Conservation (phyloP, 169 alveolate species). For the Plasmodium malariae region DNA sequence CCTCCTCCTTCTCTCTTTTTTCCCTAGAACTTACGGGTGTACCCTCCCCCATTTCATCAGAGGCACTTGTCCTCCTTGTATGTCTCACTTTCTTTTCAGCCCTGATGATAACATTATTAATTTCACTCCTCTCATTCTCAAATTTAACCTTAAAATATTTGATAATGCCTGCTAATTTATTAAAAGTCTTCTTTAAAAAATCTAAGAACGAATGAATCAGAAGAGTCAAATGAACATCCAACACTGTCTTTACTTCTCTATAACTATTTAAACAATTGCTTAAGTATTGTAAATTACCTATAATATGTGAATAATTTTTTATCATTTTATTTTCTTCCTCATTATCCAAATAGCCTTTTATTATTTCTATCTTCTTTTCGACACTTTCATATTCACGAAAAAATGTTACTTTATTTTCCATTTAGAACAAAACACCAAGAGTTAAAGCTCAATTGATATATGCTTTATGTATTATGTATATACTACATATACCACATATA, state of each 20-base stretch:
- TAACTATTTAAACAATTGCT: slow-evolving; percentile 68
- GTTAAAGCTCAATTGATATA: background rate
- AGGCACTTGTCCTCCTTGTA: too few relatives aligned
- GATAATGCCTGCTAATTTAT: background rate
- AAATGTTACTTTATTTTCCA: slow-evolving; percentile 46
- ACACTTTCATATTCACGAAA: slow-evolving; percentile 64
- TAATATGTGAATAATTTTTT: slow-evolving; percentile 16
- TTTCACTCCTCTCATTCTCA: background rate
- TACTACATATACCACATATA: too few relatives aligned
- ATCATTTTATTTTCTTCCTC: slow-evolving; percentile 46
- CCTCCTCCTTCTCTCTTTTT: background rate
- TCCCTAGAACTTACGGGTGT: too few relatives aligned
- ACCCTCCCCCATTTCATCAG: background rate
- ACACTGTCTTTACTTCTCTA: slow-evolving; percentile 58
- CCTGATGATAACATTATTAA: background rate
- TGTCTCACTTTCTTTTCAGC: background rate
- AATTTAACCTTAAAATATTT: slow-evolving; percentile 19
- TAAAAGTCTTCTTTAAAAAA: slow-evolving; percentile 38
- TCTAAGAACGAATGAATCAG: slow-evolving; percentile 37
- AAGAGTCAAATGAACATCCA: slow-evolving; percentile 36
- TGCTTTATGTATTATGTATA: too few relatives aligned
- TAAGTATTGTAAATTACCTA: slow-evolving; percentile 46
- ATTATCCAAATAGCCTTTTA: slow-evolving; percentile 3
- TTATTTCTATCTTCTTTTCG: slow-evolving; percentile 9
- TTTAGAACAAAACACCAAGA: background rate